Evolutionary conservation across 768 basidiomycete species (phyloP).

Genomic region (Macrocybe gigantea): DNA sequence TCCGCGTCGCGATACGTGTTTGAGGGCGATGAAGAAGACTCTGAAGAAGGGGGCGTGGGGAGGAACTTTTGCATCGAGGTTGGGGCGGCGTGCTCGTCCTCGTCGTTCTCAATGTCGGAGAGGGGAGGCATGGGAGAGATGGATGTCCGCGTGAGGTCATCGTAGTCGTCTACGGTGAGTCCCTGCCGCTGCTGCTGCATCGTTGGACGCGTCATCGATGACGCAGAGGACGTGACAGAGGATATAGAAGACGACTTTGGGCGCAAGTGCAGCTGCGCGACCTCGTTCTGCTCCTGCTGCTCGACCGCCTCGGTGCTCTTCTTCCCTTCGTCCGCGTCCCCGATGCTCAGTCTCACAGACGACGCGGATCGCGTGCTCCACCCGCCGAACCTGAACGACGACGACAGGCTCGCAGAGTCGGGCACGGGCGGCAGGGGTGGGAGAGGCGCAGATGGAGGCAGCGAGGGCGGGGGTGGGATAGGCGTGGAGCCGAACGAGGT

Average conservation of each 20-base stretch:
- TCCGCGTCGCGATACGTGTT: too few species aligned
- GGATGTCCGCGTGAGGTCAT: constrained; percentile 14
- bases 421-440: constrained; percentile 69
- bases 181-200: not conserved
- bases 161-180: constrained; percentile 17
- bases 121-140: not conserved
- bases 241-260: too few species aligned
- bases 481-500: constrained; percentile 27
- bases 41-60: constrained; percentile 4
- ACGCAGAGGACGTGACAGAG: too few species aligned
- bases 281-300: too few species aligned
- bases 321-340: not conserved
- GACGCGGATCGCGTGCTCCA: constrained; percentile 6
- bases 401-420: constrained; percentile 51
- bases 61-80: not conserved
- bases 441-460: constrained; percentile 51
- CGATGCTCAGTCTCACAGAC: constrained; percentile 1
- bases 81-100: not conserved
- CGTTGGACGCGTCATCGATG: too few species aligned
- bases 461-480: constrained; percentile 52
- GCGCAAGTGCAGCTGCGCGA: too few species aligned
- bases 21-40: constrained; percentile 5
- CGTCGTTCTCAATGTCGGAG: not conserved
- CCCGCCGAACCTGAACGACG: constrained; percentile 21
- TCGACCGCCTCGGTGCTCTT: too few species aligned